A percentile compares a stretch with the other conserved stretches of the same genome.
These are phyloP conservation scores for Barnettozyma botsteinii DNA, from an alignment of 805 yeast species.

Conservation along the genomic window DNA sequence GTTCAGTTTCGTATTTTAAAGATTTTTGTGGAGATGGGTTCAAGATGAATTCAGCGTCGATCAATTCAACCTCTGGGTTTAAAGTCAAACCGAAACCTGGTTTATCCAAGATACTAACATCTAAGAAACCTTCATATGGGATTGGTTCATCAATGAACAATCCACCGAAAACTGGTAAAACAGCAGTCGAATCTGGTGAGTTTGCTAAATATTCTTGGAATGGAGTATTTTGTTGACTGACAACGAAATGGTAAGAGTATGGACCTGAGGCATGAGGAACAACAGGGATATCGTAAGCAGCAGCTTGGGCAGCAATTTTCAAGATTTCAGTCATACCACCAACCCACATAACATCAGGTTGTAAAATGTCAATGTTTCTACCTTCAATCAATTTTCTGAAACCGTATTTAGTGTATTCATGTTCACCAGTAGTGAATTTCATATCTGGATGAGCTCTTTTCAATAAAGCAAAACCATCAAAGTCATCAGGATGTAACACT, in stretches of 20 bases:
- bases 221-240: slow-evolving; percentile 44
- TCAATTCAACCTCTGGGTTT: slow-evolving; percentile 37
- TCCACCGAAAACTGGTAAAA: slow-evolving; percentile 42
- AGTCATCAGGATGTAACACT: slow-evolving; percentile 46
- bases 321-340: slow-evolving; percentile 46
- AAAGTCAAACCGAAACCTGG: slow-evolving; percentile 46
- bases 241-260: slow-evolving; percentile 45
- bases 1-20: slow-evolving; percentile 12
- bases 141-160: slow-evolving; percentile 43
- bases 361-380: slow-evolving; percentile 41
- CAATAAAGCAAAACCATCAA: slow-evolving; percentile 40
- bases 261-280: slow-evolving; percentile 53
- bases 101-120: slow-evolving; percentile 35
- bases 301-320: slow-evolving; percentile 43
- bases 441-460: slow-evolving; percentile 42
- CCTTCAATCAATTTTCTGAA: slow-evolving; percentile 46
- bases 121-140: slow-evolving; percentile 39
- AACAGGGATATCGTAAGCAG: slow-evolving; percentile 47
- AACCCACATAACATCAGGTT: slow-evolving; percentile 51
- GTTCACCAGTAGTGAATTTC: slow-evolving; percentile 50
- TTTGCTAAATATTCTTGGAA: slow-evolving; percentile 48
- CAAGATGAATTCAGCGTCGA: slow-evolving; percentile 35
- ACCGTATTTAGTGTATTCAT: slow-evolving; percentile 46
- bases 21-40: slow-evolving; percentile 37
- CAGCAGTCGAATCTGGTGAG: slow-evolving; percentile 41